phyloP scores from a whole-genome alignment of 768 basidiomycete species.

The Naganishia vishniacii region DNA sequence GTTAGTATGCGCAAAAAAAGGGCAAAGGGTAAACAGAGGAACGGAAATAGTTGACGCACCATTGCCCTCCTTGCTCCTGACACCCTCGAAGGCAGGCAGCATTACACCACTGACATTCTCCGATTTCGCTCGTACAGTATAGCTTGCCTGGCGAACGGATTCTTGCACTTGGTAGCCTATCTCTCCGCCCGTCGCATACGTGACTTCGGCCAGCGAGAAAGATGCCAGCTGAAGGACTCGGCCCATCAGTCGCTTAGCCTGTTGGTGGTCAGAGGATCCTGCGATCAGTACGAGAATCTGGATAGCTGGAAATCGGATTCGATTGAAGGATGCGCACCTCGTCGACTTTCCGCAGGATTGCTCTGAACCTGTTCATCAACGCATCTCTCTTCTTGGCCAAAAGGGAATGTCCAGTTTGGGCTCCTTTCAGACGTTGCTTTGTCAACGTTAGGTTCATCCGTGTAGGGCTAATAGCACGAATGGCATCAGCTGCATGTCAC shows the following conservation, averaged over 20 bases:
- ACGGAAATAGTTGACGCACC: conserved; percentile 53
- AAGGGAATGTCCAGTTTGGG: conserved; percentile 89
- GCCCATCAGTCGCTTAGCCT: conserved; percentile 99
- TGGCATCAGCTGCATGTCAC: neutral
- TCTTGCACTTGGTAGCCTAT: conserved; percentile 98
- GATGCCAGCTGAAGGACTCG: conserved; percentile 97
- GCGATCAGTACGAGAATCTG: neutral
- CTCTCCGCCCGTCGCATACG: conserved; percentile 78
- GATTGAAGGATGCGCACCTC: conserved; percentile 59
- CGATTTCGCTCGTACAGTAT: conserved; percentile 87
- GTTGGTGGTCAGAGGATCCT: too few species aligned
- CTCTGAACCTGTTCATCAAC: conserved; percentile 84
- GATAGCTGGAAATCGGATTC: too few species aligned
- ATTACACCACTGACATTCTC: conserved; percentile 98
- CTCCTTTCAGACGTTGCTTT: conserved; percentile 65
- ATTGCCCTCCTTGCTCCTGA: conserved; percentile 65
- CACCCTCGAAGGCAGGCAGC: conserved; percentile 88
- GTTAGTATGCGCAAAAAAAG: neutral
- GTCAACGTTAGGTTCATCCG: conserved; percentile 96
- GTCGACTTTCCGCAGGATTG: conserved; percentile 93
- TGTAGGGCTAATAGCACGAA: conserved; percentile 60
- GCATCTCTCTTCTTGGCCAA: conserved; percentile 98
- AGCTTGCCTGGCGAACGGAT: conserved; percentile 81
- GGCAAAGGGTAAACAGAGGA: neutral
- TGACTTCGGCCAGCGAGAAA: conserved; percentile 97